Conservation (phyloP, 2,329 filamentous ascomycete species). For the Zymoseptoria crescenta region DNA sequence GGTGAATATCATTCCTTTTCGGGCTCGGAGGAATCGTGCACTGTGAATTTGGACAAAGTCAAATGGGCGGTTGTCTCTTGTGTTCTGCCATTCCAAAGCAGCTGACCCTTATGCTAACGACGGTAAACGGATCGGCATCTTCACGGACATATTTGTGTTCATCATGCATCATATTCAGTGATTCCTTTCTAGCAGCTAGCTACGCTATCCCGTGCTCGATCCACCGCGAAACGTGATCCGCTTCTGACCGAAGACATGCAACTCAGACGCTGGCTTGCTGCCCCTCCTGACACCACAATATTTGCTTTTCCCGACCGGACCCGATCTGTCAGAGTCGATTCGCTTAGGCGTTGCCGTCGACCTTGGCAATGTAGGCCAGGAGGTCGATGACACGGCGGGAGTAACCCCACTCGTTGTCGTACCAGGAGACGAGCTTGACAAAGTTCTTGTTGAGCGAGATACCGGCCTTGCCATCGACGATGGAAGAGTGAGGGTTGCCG, state of each 20-base stretch:
- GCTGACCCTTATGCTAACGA: too few relatives aligned
- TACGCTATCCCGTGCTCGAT: conserved; percentile 6
- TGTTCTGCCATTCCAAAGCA: too few relatives aligned
- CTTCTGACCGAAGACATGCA: background rate
- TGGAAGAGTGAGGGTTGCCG: conserved; percentile 88
- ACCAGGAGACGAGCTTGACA: conserved; percentile 93
- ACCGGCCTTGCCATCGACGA: conserved; percentile 99
- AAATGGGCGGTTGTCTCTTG: too few relatives aligned
- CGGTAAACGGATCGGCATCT: too few relatives aligned
- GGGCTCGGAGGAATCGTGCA: too few relatives aligned
- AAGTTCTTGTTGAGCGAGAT: conserved; percentile 98
- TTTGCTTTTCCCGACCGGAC: conserved; percentile 4
- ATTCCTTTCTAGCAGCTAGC: conserved; percentile 7
- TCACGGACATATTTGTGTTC: background rate
- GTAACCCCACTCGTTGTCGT: conserved; percentile 95
- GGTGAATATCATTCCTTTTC: too few relatives aligned
- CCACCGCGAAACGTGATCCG: background rate
- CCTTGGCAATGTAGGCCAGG: conserved; percentile 36
- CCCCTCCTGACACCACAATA: background rate
- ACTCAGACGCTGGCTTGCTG: conserved; percentile 1
- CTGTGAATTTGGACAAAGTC: too few relatives aligned
- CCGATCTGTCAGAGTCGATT: background rate
- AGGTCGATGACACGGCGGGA: conserved; percentile 64
- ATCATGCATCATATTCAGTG: conserved; percentile 4
- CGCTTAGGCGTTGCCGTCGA: conserved; percentile 28